Conservation (phyloP, 257 asterid species). For the Striga asiatica region DNA sequence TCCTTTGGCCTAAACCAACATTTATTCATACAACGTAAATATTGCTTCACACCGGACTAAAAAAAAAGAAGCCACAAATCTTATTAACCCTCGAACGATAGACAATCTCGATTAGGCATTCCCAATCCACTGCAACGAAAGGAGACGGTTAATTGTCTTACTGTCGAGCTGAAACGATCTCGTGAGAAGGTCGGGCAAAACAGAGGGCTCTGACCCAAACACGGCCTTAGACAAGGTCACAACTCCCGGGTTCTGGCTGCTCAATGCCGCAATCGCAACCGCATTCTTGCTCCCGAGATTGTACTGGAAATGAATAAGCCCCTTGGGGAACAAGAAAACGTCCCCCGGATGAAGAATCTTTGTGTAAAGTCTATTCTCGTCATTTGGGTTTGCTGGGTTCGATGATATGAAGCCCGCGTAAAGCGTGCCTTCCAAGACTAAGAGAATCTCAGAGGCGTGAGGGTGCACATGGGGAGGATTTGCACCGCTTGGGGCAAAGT, state of each 20-base stretch:
- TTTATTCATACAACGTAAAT: too few species aligned
- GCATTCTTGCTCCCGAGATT: constrained; percentile 21
- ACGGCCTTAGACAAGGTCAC: constrained; percentile 29
- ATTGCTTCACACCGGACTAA: too few species aligned
- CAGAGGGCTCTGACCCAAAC: constrained; percentile 22
- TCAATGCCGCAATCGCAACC: constrained; percentile 27
- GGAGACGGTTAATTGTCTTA: too few species aligned
- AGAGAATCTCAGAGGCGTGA: constrained; percentile 31
- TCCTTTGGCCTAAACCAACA: too few species aligned
- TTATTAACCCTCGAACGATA: too few species aligned
- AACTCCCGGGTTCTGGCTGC: constrained; percentile 40
- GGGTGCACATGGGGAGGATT: constrained; percentile 55
- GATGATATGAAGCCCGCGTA: constrained; percentile 44
- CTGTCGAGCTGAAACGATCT: constrained; percentile 38
- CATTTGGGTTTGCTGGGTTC: too few species aligned
- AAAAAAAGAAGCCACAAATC: too few species aligned
- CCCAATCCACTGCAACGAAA: too few species aligned
- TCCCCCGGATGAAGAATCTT: constrained; percentile 33
- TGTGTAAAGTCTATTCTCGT: constrained; percentile 15
- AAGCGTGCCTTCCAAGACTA: constrained; percentile 31
- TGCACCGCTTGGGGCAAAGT: constrained; percentile 38
- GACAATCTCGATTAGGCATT: too few species aligned
- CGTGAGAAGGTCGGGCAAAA: constrained; percentile 25
- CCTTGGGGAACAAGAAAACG: constrained; percentile 33
- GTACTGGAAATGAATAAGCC: constrained; percentile 28